These are phyloP conservation scores for Dothistroma septosporum DNA, from an alignment of 2,329 filamentous ascomycete species.

Conservation along the genomic window DNA sequence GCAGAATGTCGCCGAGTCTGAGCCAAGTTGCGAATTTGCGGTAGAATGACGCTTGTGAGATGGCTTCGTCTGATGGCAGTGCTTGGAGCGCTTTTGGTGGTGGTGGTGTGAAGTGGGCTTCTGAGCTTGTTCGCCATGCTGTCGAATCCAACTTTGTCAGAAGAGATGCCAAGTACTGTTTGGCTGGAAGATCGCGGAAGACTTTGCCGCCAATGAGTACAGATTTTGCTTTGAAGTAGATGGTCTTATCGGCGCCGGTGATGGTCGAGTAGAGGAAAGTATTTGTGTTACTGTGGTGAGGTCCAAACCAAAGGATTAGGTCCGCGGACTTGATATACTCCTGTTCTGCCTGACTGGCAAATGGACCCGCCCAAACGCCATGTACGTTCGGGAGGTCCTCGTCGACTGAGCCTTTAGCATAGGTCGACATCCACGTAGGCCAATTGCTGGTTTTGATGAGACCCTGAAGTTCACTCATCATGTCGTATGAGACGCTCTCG, in stretches of 20 bases:
- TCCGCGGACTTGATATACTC: conserved; percentile 7
- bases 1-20: conserved; percentile 66
- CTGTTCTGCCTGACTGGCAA: conserved; percentile 1
- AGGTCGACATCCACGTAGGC: conserved; percentile 47
- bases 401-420: conserved; percentile 70
- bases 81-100: not conserved
- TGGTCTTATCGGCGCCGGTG: conserved; percentile 34
- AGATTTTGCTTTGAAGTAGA: conserved; percentile 34
- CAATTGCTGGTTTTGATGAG: conserved; percentile 44
- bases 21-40: conserved; percentile 56
- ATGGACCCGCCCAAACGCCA: conserved; percentile 47
- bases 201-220: conserved; percentile 33
- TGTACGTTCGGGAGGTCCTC: conserved; percentile 68
- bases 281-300: conserved; percentile 7
- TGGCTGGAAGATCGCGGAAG: conserved; percentile 31
- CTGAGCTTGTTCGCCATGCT: not conserved
- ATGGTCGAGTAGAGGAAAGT: conserved; percentile 38
- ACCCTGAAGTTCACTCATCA: conserved; percentile 41
- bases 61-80: conserved; percentile 7
- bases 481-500: conserved; percentile 38
- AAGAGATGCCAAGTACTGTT: conserved; percentile 8
- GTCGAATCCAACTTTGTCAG: conserved; percentile 49
- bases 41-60: conserved; percentile 36
- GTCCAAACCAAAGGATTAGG: conserved; percentile 9
- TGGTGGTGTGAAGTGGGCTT: not conserved